Base-by-base conservation (phyloP, 495 filamentous ascomycete genomes). In the Xylaria bambusicola region DNA sequence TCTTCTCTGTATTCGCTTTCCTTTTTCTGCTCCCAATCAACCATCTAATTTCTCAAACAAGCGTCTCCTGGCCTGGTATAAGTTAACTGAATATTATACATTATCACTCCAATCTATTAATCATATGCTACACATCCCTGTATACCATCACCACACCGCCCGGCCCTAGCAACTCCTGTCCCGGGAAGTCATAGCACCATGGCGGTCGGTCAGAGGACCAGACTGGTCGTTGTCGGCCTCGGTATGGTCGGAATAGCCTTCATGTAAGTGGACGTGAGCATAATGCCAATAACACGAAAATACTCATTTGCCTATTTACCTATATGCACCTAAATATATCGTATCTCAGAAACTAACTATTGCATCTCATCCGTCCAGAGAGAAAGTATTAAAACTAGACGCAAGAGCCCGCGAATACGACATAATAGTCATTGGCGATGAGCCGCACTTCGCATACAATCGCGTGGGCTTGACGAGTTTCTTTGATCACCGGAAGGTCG, bases 161-260 rank as follows among this genome's bases (percentile, higher is more conserved):
- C n/a, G 15, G 10, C 29, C 55, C 17, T 49, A 38, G 5, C 54
- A 41, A n/a, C 31, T 36, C 31, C 13, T 18, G 24, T 23, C 29
- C 45, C 1, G 6, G 35, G 44, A 2, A 33, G 45, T 17, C 8
- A 50, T 49, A 9, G 35, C 21, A 64, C 27, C 15, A 78, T 78
- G 75, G 66, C 73, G 1, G 53, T 58, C 38, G 66, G 17, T 18
- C 47, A 61, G 50, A 75, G 87, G 52, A 90, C 91, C 64, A 87
- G 80, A 66, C 78, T 97, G 33, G 91, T 97, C 0, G 84, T 98
- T 31, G 91, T 96, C 24, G 93, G 93, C 8, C 73, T 98, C 73
- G 93, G 93, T 9, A 98, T 98, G 93, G 93, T 98, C 40, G 93
- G 92, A 21, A 90, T 97, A 55, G 86, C 90, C 45, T 93, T 97